phyloP scores from a whole-genome alignment of 257 asterid species.

The Scutellaria minor region DNA sequence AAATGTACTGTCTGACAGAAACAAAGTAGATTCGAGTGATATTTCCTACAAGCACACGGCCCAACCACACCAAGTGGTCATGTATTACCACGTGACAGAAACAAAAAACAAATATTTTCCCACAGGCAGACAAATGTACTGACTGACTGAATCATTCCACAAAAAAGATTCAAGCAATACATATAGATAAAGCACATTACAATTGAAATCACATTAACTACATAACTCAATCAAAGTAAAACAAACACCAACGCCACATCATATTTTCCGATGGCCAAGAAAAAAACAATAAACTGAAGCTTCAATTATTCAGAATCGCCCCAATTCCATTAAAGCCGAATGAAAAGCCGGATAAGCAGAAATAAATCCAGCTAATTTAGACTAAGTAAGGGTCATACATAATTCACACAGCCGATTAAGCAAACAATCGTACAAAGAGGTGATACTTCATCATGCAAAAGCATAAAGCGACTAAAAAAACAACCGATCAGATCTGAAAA shows the following conservation, averaged over 20 bases:
- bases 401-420: not conserved
- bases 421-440: not conserved
- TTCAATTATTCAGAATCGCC: not conserved
- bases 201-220: not conserved
- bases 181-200: not conserved
- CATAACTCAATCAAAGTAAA: not conserved
- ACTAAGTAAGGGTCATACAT: no score
- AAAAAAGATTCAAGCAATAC: not conserved
- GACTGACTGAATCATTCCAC: not conserved
- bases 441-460: not conserved
- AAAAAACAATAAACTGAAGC: slow-evolving; percentile 7
- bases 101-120: no score
- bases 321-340: not conserved
- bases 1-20: no score
- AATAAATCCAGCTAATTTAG: not conserved
- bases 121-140: no score
- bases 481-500: slow-evolving; percentile 35
- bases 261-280: not conserved
- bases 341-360: not conserved
- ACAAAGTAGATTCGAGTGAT: not conserved
- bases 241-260: not conserved
- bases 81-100: no score
- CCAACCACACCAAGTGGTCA: not conserved
- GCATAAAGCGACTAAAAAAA: not conserved
- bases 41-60: not conserved